A percentile compares a stretch with the other conserved stretches of the same genome.
phyloP scores from a whole-genome alignment of 345 rosid species.

The Eutrema yunnanense region DNA sequence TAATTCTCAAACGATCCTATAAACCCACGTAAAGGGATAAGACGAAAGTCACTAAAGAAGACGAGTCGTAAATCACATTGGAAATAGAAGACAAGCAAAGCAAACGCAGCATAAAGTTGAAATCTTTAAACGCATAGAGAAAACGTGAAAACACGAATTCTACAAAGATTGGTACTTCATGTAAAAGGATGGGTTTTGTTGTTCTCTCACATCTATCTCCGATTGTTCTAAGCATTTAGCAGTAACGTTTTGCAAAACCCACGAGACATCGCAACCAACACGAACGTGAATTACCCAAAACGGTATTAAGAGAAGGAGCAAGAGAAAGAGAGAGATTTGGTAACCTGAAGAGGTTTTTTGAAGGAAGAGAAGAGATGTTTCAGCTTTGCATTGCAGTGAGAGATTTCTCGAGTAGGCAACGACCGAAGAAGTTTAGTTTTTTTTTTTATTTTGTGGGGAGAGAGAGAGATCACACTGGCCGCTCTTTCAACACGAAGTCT shows the following conservation, averaged over 20 bases:
- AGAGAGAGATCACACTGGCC: conserved; percentile 18
- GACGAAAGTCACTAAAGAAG: not conserved
- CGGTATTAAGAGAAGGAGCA: not conserved
- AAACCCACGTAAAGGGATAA: conserved; percentile 25
- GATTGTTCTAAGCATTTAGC: conserved; percentile 7
- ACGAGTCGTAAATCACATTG: conserved; percentile 19
- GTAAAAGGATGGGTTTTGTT: conserved; percentile 19
- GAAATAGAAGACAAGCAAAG: not conserved
- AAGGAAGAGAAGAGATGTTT: not conserved
- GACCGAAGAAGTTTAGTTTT: conserved; percentile 6
- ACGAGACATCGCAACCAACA: not conserved
- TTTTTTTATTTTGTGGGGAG: not conserved
- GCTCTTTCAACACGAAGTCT: conserved; percentile 21
- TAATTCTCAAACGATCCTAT: conserved; percentile 29
- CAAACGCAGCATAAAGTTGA: not conserved
- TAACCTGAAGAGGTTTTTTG: not conserved
- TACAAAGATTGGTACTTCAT: conserved; percentile 32
- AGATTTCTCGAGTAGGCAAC: conserved; percentile 9
- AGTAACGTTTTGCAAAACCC: conserved; percentile 3
- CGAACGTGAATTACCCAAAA: conserved; percentile 15
- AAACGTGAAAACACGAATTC: conserved; percentile 34
- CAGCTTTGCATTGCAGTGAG: conserved; percentile 18
- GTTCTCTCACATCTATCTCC: not conserved
- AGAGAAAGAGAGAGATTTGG: not conserved
- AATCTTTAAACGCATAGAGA: conserved; percentile 8